Conservation (phyloP, 2,329 filamentous ascomycete species). For the Thelonectria rubi region DNA sequence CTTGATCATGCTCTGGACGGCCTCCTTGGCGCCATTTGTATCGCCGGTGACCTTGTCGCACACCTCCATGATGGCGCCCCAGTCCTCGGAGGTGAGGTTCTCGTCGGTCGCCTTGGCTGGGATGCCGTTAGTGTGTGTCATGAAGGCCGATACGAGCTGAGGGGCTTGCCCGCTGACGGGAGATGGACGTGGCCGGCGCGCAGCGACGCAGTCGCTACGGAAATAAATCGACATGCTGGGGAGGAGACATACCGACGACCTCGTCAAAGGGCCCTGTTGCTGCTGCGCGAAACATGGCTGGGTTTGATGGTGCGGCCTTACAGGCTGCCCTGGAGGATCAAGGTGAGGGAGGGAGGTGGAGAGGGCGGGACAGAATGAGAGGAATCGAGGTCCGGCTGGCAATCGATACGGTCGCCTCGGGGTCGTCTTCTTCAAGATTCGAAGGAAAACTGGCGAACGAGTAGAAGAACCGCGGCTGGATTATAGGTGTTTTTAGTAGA, state of each 20-base stretch:
- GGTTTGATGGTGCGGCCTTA: slow-evolving; percentile 35
- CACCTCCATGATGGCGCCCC: slow-evolving; percentile 71
- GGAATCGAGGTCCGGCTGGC: slow-evolving; percentile 3
- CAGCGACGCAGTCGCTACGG: background rate
- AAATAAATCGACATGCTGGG: background rate
- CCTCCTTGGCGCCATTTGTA: slow-evolving; percentile 76
- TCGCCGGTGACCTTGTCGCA: slow-evolving; percentile 68
- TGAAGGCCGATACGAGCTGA: background rate
- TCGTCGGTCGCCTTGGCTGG: slow-evolving; percentile 88
- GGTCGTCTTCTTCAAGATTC: background rate
- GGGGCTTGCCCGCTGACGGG: background rate
- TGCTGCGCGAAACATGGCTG: slow-evolving; percentile 67
- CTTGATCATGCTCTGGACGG: slow-evolving; percentile 89
- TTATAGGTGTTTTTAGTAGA: background rate
- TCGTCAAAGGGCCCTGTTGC: slow-evolving; percentile 67
- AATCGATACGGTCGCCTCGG: background rate
- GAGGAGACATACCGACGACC: slow-evolving; percentile 60
- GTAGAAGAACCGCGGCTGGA: background rate
- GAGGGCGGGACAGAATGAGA: slow-evolving; percentile 11
- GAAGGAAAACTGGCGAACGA: background rate
- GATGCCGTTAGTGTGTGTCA: slow-evolving; percentile 32
- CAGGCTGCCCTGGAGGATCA: slow-evolving; percentile 17
- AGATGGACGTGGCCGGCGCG: slow-evolving; percentile 1
- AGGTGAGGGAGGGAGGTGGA: slow-evolving; percentile 6
- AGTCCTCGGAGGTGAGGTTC: slow-evolving; percentile 88